Base-by-base conservation (phyloP, 306 rosid species). In the Trifolium pratense region DNA sequence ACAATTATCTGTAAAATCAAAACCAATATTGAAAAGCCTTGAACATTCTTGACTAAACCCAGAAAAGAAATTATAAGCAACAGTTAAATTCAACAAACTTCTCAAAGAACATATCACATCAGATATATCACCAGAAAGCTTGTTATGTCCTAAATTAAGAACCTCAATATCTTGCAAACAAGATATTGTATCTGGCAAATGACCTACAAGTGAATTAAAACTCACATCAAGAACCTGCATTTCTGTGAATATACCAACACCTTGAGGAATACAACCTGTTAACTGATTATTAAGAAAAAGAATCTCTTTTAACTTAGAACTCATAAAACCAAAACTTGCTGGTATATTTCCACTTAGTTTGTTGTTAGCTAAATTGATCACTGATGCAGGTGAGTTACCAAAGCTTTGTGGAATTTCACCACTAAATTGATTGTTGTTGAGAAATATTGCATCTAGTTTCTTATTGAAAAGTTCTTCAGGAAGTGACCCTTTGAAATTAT, bases 361-460 rank as follows among this genome's bases (percentile, higher is more conserved):
- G 80, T 94, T 94, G 69, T 91, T 89, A 0, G 99, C 97, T 17
- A 94, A 79, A 32, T 89, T 94, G 6, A 94, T 88, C 32, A 91
- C 99, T 2, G 99, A 94, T 8, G 99, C 97, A n/a, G 91, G 97
- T 1, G 99, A 92, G 23, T 79, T 87, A 1, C 96, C 99, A 29
- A 94, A 66, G 23, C 75, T 94, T 12, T 86, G 84, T 7, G 99
- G 99, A 2, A 94, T 83, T 71, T 83, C 87, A 9, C 99, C 99
- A 62, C 29, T 73, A 51, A 94, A 94, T 18, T 86, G 81, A 66
- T 94, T 94, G 88, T 94, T 67, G 86, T 94, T 94, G 80, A 94
- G 81, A 49, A 94, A 87, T 29, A 94, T 87, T 7, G 97, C 99
- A 70, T 94, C 99, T 0, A 94, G 88, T 15, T 31, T 83, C 42